A percentile compares a stretch with the other conserved stretches of the same genome.
These are phyloP conservation scores for Coemansia sp. DNA, from an alignment of 192 early-diverging fungal genomes.

Conservation along the genomic window DNA sequence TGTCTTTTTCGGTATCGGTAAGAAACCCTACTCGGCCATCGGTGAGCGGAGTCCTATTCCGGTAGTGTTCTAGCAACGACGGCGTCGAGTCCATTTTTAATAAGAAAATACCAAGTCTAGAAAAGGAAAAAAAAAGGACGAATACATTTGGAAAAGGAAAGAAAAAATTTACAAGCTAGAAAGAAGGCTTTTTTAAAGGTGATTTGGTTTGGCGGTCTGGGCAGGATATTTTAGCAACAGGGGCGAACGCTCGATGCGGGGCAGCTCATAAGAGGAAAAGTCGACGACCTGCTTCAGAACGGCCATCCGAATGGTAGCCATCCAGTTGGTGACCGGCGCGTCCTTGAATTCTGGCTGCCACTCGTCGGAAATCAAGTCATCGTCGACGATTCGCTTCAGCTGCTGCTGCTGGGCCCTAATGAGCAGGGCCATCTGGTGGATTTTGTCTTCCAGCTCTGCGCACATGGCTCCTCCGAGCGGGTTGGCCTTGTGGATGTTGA, in stretches of 20 bases:
- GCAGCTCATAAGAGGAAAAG: constrained; percentile 21
- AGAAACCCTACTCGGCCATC: constrained; percentile 43
- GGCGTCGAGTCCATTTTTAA: constrained; percentile 4
- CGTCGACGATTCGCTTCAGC: constrained; percentile 24
- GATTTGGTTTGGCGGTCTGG: neutral
- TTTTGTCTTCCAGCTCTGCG: constrained; percentile 26
- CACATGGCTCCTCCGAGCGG: constrained; percentile 51
- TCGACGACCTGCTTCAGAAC: constrained; percentile 38
- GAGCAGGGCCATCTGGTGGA: constrained; percentile 49
- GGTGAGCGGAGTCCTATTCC: constrained; percentile 9
- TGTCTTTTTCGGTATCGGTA: constrained; percentile 29
- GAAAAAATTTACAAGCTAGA: constrained; percentile 1
- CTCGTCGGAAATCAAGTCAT: neutral
- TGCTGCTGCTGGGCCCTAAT: constrained; percentile 32
- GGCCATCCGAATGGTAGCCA: constrained; percentile 21
- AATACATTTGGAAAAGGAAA: constrained; percentile 2
- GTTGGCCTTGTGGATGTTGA: constrained; percentile 21
- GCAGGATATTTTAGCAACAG: constrained; percentile 9
- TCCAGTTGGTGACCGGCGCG: constrained; percentile 15
- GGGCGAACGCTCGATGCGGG: constrained; percentile 26
- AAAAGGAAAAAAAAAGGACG: neutral
- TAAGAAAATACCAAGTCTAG: neutral
- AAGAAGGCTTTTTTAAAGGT: neutral
- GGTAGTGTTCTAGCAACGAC: constrained; percentile 42
- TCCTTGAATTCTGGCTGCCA: neutral